Percentiles rank a stretch among this genome's conserved stretches.
Conservation (phyloP, 805 yeast genomes). For the Millerozyma miso region DNA sequence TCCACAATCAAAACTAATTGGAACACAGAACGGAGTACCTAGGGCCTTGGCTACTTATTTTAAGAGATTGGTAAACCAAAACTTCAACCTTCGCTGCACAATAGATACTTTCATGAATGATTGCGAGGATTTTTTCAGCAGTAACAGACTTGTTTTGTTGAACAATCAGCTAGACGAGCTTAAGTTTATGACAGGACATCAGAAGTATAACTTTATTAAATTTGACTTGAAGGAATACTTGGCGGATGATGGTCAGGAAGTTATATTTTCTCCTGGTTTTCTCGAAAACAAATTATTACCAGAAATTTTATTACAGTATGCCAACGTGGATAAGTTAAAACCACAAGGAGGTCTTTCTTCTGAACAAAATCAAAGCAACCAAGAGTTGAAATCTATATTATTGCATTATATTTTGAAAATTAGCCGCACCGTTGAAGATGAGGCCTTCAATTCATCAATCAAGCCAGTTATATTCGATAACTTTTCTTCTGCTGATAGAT, state of each 20-base stretch:
- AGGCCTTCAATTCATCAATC: conserved; percentile 37
- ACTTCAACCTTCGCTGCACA: conserved; percentile 30
- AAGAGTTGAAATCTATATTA: conserved; percentile 33
- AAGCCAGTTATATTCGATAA: conserved; percentile 64
- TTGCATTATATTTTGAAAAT: conserved; percentile 40
- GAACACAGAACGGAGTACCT: conserved; percentile 27
- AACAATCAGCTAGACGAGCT: conserved; percentile 54
- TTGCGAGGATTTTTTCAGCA: conserved; percentile 19
- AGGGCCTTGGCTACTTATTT: conserved; percentile 28
- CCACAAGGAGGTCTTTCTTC: conserved; percentile 24
- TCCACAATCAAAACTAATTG: conserved; percentile 5
- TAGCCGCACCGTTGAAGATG: conserved; percentile 23
- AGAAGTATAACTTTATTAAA: conserved; percentile 45
- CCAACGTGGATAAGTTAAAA: conserved; percentile 21
- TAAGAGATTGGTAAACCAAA: conserved; percentile 37
- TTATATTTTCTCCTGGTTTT: conserved; percentile 45
- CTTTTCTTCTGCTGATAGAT: conserved; percentile 67
- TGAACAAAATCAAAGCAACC: conserved; percentile 27
- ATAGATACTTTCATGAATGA: conserved; percentile 26
- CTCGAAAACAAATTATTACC: conserved; percentile 66
- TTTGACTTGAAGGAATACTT: conserved; percentile 23
- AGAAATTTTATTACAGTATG: conserved; percentile 50
- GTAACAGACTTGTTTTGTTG: conserved; percentile 48
- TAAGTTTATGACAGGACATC: conserved; percentile 47
- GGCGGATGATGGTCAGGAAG: conserved; percentile 11